Evolutionary conservation across 2,329 filamentous ascomycete genomes (phyloP), one percentile per base, ranked within the genome.

Genomic region (Epichloe hybrida): DNA sequence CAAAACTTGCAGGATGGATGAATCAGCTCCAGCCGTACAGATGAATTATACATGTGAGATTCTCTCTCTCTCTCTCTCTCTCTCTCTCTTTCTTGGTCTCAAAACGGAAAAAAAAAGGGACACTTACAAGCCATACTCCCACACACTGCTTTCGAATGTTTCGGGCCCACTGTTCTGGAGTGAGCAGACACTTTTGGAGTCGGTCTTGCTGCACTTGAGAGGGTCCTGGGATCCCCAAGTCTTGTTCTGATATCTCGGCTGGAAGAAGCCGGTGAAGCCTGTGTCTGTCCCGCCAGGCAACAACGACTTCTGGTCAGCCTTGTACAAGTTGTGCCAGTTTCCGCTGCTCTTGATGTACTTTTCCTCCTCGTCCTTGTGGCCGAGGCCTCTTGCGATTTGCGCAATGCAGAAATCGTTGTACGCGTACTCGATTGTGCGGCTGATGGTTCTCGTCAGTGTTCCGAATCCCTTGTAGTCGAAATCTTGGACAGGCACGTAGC

Each of bases 331-430:
- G 53, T 72, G 68, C 84, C 84, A 89, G 61, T 86, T 83, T 1
- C 68, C 69, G 49, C 80, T 78, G 0, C 80, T 75, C 0, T 64
- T 63, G 0, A 76, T 60, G 53, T 87, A 88, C 59, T 76, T 82
- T 48, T 76, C 70, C 23, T 72, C 69, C 46, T 85, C 83, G 0
- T 61, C 65, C 3, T 69, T 68, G 12, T 76, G 71, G 2, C 77
- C 78, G 39, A 86, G 62, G 0, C 67, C 70, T 11, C 72, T 70
- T 0, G 83, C 83, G 51, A 88, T 76, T 45, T 79, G 70, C 0
- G 80, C 72, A 50, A 86, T 81, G 55, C 78, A 80, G 58, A 80
- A 90, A 66, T 89, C 86, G 55, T 89, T 80, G 64, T 89, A 89
- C 6, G 82, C 79, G 61, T 90, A 90, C 62, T 89, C 86, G 0